phyloP scores from a whole-genome alignment of 176 grass and related monocot genomes.

The Oryza punctata region DNA sequence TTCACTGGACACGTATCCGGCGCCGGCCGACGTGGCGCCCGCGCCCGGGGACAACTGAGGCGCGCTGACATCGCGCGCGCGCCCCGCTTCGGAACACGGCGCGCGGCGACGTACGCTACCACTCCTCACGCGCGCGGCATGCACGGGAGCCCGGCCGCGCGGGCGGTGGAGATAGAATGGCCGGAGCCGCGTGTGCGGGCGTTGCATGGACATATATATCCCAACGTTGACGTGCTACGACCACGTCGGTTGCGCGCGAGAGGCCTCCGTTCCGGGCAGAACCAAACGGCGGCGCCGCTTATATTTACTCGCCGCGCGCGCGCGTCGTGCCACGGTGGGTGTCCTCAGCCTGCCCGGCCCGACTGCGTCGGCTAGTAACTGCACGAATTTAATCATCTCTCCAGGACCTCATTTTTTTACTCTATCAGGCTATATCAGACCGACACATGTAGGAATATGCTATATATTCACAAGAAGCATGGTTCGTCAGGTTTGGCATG shows the following conservation, averaged over 20 bases:
- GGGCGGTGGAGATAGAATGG: not conserved
- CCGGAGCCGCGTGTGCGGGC: not conserved
- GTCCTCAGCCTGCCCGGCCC: not conserved
- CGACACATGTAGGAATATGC: not conserved
- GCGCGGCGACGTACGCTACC: not conserved
- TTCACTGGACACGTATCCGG: slow-evolving; percentile 37
- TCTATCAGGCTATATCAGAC: not conserved
- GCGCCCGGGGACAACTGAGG: slow-evolving; percentile 24
- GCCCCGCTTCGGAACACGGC: not conserved
- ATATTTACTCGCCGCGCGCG: not conserved
- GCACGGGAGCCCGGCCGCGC: not conserved
- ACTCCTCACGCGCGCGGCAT: slow-evolving; percentile 13
- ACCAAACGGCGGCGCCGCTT: slow-evolving; percentile 17
- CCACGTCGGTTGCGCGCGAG: not conserved
- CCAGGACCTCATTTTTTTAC: not conserved
- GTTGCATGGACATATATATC: not conserved
- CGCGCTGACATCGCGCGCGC: slow-evolving; percentile 28
- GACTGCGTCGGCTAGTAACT: not conserved
- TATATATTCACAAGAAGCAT: not conserved
- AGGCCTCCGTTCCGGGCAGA: not conserved
- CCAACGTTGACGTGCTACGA: not conserved
- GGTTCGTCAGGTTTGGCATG: not conserved
- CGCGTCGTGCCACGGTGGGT: slow-evolving; percentile 1
- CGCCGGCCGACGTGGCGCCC: slow-evolving; percentile 22
- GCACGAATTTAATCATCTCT: not conserved